Conservation (phyloP, 768 basidiomycete species). For the Lactarius hengduanensis region DNA sequence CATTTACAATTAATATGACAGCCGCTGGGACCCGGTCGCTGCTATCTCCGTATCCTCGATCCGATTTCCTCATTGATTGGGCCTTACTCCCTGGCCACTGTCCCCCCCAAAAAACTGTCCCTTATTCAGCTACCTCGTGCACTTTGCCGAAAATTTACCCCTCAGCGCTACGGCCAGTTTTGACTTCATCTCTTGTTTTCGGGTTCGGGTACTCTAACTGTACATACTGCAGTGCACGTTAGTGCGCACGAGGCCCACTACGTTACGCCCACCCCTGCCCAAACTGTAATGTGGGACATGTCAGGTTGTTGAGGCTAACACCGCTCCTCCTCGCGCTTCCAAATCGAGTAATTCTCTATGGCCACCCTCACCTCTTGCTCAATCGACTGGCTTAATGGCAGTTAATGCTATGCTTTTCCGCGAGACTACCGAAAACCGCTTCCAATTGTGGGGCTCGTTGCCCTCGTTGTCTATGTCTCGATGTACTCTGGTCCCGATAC, state of each 20-base stretch:
- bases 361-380: background rate
- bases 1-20: conserved; percentile 6
- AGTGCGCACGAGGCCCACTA: background rate
- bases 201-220: conserved; percentile 1
- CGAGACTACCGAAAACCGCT: background rate
- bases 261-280: background rate
- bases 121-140: background rate
- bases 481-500: background rate
- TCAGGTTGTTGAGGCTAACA: background rate
- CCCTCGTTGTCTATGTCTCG: conserved; percentile 5
- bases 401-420: conserved; percentile 20
- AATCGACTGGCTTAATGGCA: background rate
- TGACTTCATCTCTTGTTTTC: background rate
- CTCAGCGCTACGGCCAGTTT: background rate
- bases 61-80: background rate
- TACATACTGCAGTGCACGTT: background rate
- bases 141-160: background rate
- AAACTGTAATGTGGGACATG: background rate
- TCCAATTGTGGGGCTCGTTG: background rate
- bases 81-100: background rate
- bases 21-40: conserved; percentile 7
- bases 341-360: background rate
- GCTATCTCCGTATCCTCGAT: conserved; percentile 7
- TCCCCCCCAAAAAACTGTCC: background rate
- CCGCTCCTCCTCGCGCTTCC: conserved; percentile 1